These are phyloP conservation scores for Candida multigemmis DNA, from an alignment of 805 yeast species.

Conservation along the genomic window DNA sequence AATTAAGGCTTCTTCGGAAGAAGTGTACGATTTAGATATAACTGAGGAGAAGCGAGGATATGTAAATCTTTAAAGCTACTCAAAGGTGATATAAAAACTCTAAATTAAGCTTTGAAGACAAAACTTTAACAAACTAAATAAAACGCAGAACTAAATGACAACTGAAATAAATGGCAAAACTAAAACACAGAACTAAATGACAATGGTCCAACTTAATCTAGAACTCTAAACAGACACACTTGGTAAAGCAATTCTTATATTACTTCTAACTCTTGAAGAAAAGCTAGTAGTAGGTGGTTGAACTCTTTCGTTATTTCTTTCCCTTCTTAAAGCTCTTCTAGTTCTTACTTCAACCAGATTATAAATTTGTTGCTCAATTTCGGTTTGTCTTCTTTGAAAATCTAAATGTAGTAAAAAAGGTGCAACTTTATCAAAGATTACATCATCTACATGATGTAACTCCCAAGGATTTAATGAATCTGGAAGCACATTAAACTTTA, in stretches of 20 bases:
- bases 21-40: too few relatives aligned
- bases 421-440: conserved; percentile 13
- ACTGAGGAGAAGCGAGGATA: too few relatives aligned
- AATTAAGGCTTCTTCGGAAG: too few relatives aligned
- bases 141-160: too few relatives aligned
- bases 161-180: too few relatives aligned
- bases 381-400: not conserved
- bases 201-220: too few relatives aligned
- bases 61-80: too few relatives aligned
- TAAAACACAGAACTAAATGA: too few relatives aligned
- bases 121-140: too few relatives aligned
- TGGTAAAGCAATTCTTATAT: not conserved
- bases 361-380: not conserved
- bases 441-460: conserved; percentile 15
- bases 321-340: not conserved
- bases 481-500: conserved; percentile 12
- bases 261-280: not conserved
- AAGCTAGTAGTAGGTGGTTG: not conserved
- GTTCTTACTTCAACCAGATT: not conserved
- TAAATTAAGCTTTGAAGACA: too few relatives aligned
- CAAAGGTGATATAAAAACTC: too few relatives aligned
- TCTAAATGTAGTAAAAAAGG: conserved; percentile 7
- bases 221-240: too few relatives aligned
- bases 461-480: conserved; percentile 11
- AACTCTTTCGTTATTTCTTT: not conserved